phyloP scores from a whole-genome alignment of 768 basidiomycete genomes.

The Filobasidium floriforme region DNA sequence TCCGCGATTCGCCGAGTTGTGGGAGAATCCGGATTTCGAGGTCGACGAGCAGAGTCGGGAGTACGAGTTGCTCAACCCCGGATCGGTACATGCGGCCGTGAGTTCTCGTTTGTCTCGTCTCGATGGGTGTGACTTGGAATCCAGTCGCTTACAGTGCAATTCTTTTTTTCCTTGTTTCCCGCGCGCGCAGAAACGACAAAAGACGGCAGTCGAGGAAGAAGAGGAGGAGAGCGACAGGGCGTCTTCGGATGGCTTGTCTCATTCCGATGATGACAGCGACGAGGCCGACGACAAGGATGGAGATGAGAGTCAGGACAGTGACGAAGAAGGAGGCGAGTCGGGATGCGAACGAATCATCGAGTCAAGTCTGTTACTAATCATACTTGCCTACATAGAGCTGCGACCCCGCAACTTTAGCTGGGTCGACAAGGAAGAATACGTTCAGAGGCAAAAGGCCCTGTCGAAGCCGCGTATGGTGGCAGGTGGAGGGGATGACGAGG shows the following conservation, averaged over 20 bases:
- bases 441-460: conserved; percentile 30
- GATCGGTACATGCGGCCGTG: conserved; percentile 55
- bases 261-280: conserved; percentile 27
- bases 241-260: conserved; percentile 38
- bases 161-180: not conserved
- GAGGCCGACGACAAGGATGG: conserved; percentile 24
- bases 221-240: conserved; percentile 71
- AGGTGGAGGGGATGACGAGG: conserved; percentile 17
- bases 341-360: not conserved
- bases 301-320: conserved; percentile 30
- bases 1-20: conserved; percentile 80
- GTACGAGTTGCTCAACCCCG: conserved; percentile 88
- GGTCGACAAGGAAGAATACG: conserved; percentile 10
- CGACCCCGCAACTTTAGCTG: conserved; percentile 17
- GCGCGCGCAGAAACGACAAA: conserved; percentile 45
- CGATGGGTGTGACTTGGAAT: not conserved
- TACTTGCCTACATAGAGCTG: conserved; percentile 25
- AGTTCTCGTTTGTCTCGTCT: conserved; percentile 28
- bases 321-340: conserved; percentile 26
- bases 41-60: conserved; percentile 84
- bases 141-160: not conserved
- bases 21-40: conserved; percentile 81
- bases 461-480: conserved; percentile 25
- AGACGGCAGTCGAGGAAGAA: conserved; percentile 80
- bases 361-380: not conserved